Conservation (phyloP, 2,329 filamentous ascomycete genomes). For the Cladosporium sp. region DNA sequence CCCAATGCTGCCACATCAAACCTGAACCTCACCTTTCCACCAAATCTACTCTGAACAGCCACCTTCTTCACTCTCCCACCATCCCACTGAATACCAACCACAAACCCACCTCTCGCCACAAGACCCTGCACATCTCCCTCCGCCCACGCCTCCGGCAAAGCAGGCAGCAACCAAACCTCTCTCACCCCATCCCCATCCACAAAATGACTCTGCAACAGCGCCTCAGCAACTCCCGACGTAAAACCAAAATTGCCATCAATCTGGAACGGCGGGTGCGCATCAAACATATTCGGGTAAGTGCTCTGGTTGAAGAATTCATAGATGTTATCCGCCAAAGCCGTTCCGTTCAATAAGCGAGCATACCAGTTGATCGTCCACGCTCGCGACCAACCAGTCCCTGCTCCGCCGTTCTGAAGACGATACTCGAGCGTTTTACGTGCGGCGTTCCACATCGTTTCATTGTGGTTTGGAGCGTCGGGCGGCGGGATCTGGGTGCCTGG, state of each 20-base stretch:
- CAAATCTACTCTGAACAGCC: neutral
- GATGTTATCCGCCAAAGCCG: constrained; percentile 46
- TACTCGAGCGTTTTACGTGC: constrained; percentile 44
- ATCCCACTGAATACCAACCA: neutral
- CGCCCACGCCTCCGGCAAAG: constrained; percentile 1
- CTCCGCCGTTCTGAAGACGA: constrained; percentile 46
- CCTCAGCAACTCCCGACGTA: constrained; percentile 36
- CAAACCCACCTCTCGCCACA: constrained; percentile 9
- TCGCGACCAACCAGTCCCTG: constrained; percentile 56
- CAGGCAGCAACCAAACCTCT: constrained; percentile 22
- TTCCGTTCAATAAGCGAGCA: constrained; percentile 50
- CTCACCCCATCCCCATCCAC: neutral
- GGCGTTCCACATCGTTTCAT: constrained; percentile 43
- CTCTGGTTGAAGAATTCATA: constrained; percentile 11
- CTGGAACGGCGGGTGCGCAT: constrained; percentile 50
- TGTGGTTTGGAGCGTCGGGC: constrained; percentile 40
- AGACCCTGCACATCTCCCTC: constrained; percentile 6
- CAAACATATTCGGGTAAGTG: constrained; percentile 9
- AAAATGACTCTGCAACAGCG: constrained; percentile 4
- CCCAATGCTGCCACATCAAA: neutral
- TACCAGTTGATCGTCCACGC: constrained; percentile 56
- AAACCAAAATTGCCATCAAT: constrained; percentile 58
- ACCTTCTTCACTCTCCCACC: constrained; percentile 3
- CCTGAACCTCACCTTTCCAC: neutral
- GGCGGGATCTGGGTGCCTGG: constrained; percentile 50